Evolutionary conservation across 768 basidiomycete species (phyloP).

Genomic region (Auriculariales sp.): DNA sequence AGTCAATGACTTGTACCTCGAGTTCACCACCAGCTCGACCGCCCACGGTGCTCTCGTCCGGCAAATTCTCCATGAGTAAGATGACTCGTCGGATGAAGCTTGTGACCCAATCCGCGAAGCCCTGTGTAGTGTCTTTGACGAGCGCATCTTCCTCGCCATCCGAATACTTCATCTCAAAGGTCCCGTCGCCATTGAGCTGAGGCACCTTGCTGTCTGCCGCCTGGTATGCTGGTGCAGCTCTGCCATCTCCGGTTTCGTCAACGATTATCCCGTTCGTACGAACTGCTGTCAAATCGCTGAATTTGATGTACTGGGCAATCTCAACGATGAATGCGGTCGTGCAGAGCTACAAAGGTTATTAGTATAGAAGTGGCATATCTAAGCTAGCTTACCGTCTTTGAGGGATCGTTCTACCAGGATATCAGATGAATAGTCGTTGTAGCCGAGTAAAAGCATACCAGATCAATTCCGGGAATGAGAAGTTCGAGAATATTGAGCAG

Average conservation of each 20-base stretch:
- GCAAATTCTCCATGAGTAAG: slow-evolving; percentile 68
- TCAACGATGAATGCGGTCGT: slow-evolving; percentile 65
- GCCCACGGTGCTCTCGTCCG: slow-evolving; percentile 61
- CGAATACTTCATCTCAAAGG: slow-evolving; percentile 24
- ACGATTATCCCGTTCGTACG: not conserved
- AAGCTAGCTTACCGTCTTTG: slow-evolving; percentile 46
- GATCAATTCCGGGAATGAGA: slow-evolving; percentile 74
- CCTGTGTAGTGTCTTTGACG: slow-evolving; percentile 54
- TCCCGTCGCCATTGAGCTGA: slow-evolving; percentile 23
- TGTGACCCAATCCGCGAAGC: slow-evolving; percentile 74
- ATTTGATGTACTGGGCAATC: slow-evolving; percentile 60
- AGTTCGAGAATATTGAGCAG: slow-evolving; percentile 68
- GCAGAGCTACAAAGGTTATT: slow-evolving; percentile 33
- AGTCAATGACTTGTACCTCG: slow-evolving; percentile 67
- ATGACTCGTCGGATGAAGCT: slow-evolving; percentile 68
- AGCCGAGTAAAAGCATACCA: slow-evolving; percentile 29
- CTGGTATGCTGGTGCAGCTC: slow-evolving; percentile 2
- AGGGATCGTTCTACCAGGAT: slow-evolving; percentile 49
- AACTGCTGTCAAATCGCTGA: slow-evolving; percentile 40
- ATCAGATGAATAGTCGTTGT: slow-evolving; percentile 4
- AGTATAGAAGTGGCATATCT: slow-evolving; percentile 5
- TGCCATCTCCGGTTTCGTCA: slow-evolving; percentile 1
- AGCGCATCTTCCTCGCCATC: slow-evolving; percentile 57
- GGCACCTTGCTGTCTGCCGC: slow-evolving; percentile 14
- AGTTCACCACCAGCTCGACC: slow-evolving; percentile 41